phyloP scores from a whole-genome alignment of 1,284 basidiomycete species.

The Puccinia hordei region DNA sequence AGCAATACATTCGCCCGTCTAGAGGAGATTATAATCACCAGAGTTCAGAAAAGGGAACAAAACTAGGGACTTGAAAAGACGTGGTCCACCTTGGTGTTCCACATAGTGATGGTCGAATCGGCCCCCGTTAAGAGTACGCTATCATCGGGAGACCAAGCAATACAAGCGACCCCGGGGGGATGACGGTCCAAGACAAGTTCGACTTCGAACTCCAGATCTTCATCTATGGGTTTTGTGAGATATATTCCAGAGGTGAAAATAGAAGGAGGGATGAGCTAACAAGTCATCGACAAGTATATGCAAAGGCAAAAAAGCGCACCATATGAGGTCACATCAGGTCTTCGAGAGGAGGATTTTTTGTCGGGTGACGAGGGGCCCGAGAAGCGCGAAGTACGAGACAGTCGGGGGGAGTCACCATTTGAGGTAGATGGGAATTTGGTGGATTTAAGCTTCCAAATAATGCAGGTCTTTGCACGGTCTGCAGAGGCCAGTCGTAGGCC shows the following conservation, averaged over 20 bases:
- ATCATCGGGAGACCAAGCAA: constrained; percentile 89
- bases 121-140: constrained; percentile 76
- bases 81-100: constrained; percentile 74
- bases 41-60: background rate
- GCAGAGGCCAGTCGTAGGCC: constrained; percentile 82
- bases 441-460: constrained; percentile 84
- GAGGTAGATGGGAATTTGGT: constrained; percentile 56
- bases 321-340: background rate
- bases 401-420: constrained; percentile 1
- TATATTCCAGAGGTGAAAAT: too few relatives aligned
- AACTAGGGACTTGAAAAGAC: background rate
- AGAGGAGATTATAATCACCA: constrained; percentile 27
- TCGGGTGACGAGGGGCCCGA: constrained; percentile 1
- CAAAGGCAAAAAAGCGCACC: background rate
- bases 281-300: too few relatives aligned
- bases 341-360: constrained; percentile 2
- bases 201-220: constrained; percentile 60
- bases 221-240: background rate
- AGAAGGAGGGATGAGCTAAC: too few relatives aligned
- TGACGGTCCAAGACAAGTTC: constrained; percentile 73
- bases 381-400: background rate
- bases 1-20: constrained; percentile 72
- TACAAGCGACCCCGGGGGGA: constrained; percentile 71
- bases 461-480: constrained; percentile 80
- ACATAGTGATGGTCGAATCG: constrained; percentile 77